Base-by-base conservation (phyloP, 208 protist genomes). In the Acanthamoeba triangularis region DNA sequence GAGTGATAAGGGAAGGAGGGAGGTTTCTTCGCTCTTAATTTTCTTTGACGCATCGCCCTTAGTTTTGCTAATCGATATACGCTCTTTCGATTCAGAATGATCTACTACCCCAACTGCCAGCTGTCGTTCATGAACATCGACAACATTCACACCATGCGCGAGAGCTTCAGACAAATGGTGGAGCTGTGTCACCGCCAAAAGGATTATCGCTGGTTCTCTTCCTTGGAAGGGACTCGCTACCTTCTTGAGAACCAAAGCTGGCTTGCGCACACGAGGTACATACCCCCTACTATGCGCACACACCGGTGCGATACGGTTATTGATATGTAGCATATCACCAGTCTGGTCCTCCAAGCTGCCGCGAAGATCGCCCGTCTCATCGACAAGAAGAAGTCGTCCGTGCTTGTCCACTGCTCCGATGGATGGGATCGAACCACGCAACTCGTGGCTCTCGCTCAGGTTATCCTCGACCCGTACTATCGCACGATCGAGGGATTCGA, bases 351-450 rank as follows among this genome's bases (percentile, higher is more conserved):
- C 28, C 76, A 91, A 91, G 80, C 94, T n/a, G 85, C 80, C 5
- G 85, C 49, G 10, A 95, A 95, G 52, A 95, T 97, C 14, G 78
- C 80, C 1, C 78, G 90, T 20, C 14, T 96, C 8, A 94, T 97
- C 2, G 96, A 97, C 28, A 95, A 94, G 37, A 92, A 96, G 2
- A 95, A 74, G 23, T 56, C 59, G 5, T 96, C 93, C 0, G 95
- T 95, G 28, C 54, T 96, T 11, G 84, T 96, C 11, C 95, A 96
- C 63, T 96, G 95, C 52, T 72, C 65, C 33, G 99, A 99, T 94
- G 99, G 99, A 1, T 99, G 99, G 99, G 99, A 99, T 96, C 96
- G 99, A 78, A 99, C 99, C 5, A 76, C 98, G 30, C 98, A 99
- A 95, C 74, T 97, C 13, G 96, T 92, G 41, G 95, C 98, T 1